These are phyloP conservation scores for Cryomyces minteri DNA, from an alignment of 495 filamentous ascomycete species.

Conservation along the genomic window DNA sequence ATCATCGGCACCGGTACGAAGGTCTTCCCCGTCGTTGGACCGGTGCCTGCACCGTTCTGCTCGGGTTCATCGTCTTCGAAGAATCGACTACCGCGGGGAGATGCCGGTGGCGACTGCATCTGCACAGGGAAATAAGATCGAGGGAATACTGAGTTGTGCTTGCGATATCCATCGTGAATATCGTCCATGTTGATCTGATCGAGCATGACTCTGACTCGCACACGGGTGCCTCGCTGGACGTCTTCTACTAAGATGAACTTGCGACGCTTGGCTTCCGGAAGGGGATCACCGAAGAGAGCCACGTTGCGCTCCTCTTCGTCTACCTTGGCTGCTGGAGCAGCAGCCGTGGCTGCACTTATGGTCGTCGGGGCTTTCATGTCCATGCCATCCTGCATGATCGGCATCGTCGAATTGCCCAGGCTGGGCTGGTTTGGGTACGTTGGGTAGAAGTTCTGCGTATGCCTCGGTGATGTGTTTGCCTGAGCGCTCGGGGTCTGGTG, in stretches of 20 bases:
- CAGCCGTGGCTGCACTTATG: constrained; percentile 22
- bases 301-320: constrained; percentile 29
- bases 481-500: constrained; percentile 27
- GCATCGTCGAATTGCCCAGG: constrained; percentile 43
- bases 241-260: constrained; percentile 97
- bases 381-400: constrained; percentile 49
- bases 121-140: constrained; percentile 76
- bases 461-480: constrained; percentile 40
- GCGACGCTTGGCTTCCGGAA: constrained; percentile 73
- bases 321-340: constrained; percentile 16
- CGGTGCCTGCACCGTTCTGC: constrained; percentile 15
- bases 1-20: constrained; percentile 54
- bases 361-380: constrained; percentile 30
- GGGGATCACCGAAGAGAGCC: constrained; percentile 54
- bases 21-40: constrained; percentile 28
- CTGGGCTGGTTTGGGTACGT: constrained; percentile 42
- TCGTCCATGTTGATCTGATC: constrained; percentile 81
- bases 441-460: constrained; percentile 61
- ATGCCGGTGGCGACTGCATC: constrained; percentile 59
- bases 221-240: constrained; percentile 50
- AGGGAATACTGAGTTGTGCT: constrained; percentile 72
- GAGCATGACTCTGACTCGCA: constrained; percentile 74
- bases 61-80: constrained; percentile 39
- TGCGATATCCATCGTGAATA: constrained; percentile 85
- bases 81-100: constrained; percentile 44